phyloP scores from a whole-genome alignment of 1,284 basidiomycete species.

The Austroboletus novae-zelandiae region DNA sequence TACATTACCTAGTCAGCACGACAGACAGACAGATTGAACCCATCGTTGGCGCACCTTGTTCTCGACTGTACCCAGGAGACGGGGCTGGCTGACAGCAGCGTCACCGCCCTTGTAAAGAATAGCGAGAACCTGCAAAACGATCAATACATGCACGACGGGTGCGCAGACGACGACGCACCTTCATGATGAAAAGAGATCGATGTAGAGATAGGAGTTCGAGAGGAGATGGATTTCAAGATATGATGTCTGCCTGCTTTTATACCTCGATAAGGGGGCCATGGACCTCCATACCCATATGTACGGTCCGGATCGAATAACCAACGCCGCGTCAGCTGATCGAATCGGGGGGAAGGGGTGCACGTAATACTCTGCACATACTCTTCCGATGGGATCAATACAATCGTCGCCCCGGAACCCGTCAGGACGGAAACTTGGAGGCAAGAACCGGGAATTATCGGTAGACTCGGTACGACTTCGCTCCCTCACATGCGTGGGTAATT shows the following conservation, averaged over 20 bases:
- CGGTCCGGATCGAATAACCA: slow-evolving; percentile 1
- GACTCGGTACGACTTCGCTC: too few species aligned
- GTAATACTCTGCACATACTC: slow-evolving; percentile 2
- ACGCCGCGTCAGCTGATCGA: slow-evolving; percentile 10
- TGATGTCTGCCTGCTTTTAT: slow-evolving; percentile 18
- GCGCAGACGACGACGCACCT: slow-evolving; percentile 14
- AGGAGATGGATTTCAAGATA: background rate
- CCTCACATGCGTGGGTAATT: background rate
- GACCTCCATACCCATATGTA: background rate
- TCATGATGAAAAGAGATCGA: slow-evolving; percentile 18
- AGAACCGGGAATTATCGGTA: slow-evolving; percentile 9
- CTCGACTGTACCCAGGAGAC: slow-evolving; percentile 87
- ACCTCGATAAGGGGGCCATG: slow-evolving; percentile 4
- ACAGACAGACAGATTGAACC: background rate
- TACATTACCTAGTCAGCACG: slow-evolving; percentile 28
- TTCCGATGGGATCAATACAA: background rate
- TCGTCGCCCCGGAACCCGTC: background rate
- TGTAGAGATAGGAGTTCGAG: background rate
- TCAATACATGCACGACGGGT: background rate
- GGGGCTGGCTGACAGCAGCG: slow-evolving; percentile 77
- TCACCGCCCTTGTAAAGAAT: slow-evolving; percentile 76
- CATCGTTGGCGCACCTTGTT: slow-evolving; percentile 58
- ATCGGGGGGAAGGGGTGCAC: background rate
- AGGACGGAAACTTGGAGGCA: background rate
- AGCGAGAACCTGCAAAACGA: slow-evolving; percentile 62